These are phyloP conservation scores for Geotrichum citri-aurantii DNA, from an alignment of 1,139 yeast species.

Conservation along the genomic window DNA sequence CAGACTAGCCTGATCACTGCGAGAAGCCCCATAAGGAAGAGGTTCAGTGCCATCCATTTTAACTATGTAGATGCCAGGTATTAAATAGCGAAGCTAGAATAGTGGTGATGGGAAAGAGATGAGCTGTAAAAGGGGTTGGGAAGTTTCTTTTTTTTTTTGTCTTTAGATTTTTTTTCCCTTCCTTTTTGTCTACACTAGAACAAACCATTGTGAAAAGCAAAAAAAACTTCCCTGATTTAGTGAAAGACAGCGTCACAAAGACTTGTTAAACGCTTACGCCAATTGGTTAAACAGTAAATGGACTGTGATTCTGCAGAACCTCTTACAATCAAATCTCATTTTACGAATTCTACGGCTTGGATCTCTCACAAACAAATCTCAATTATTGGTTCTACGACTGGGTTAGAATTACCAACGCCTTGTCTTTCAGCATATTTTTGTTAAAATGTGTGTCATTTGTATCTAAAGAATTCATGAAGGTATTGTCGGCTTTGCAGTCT, in stretches of 20 bases:
- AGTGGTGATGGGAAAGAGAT: neutral
- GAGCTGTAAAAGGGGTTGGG: neutral
- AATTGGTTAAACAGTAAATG: neutral
- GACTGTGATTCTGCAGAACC: neutral
- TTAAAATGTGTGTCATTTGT: neutral
- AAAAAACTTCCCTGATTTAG: neutral
- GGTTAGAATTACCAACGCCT: too few species aligned
- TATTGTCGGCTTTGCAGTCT: constrained; percentile 21
- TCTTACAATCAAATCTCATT: too few species aligned
- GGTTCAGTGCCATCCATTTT: neutral
- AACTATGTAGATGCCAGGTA: neutral
- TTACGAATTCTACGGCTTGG: too few species aligned
- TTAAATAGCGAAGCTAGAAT: neutral
- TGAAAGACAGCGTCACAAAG: neutral
- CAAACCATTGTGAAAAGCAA: neutral
- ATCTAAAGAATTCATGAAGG: neutral
- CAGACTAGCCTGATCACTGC: constrained; percentile 5
- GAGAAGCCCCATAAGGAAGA: neutral
- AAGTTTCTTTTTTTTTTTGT: neutral
- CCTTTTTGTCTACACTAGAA: neutral
- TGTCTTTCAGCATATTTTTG: too few species aligned
- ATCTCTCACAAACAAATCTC: too few species aligned
- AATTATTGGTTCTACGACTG: too few species aligned
- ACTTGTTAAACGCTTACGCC: neutral
- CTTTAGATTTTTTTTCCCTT: neutral